A percentile compares a stretch with the other conserved stretches of the same genome.
Evolutionary conservation across 176 grass and related monocot species (phyloP).

Genomic region (Aegilops tauschii): DNA sequence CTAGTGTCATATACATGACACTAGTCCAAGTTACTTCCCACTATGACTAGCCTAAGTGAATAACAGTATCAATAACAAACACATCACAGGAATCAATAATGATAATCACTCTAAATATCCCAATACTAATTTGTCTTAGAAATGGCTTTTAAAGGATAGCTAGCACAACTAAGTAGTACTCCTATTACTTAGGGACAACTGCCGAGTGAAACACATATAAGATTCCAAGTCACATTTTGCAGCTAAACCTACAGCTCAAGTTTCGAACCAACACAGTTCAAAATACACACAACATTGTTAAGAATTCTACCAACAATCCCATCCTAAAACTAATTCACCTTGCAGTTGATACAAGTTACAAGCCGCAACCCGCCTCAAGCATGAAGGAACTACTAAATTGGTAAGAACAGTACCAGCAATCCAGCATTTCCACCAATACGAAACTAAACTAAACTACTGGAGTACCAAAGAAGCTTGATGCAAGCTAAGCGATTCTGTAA

Average conservation of each 20-base stretch:
- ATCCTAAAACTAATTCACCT: not conserved
- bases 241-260: not conserved
- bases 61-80: not conserved
- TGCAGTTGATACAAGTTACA: not conserved
- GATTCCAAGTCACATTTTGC: not conserved
- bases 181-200: not conserved
- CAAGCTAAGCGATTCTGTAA: not conserved
- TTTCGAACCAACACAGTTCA: not conserved
- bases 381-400: not conserved
- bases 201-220: too few species aligned
- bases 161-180: not conserved
- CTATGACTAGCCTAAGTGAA: not conserved
- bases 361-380: not conserved
- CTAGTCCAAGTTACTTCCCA: too few species aligned
- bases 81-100: not conserved
- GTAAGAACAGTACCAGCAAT: conserved; percentile 3
- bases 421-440: not conserved
- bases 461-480: not conserved
- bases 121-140: not conserved
- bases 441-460: not conserved
- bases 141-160: not conserved
- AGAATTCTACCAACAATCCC: not conserved
- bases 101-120: not conserved
- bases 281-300: not conserved
- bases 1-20: too few species aligned